Evolutionary conservation across 2,329 filamentous ascomycete species (phyloP).

Genomic region (Cercospora citrullina): DNA sequence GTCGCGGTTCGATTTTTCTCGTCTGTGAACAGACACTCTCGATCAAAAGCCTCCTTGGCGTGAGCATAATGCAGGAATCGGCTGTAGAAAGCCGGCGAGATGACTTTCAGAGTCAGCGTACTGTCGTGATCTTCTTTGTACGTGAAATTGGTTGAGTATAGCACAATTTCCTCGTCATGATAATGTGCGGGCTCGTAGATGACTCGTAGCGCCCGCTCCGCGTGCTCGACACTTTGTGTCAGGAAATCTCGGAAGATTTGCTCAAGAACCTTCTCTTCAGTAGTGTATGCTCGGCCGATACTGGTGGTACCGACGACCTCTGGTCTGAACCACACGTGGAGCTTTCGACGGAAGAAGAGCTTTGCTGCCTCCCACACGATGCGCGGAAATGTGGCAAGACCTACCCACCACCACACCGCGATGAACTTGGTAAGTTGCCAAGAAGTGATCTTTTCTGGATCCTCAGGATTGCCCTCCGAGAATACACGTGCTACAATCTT

Average conservation of each 20-base stretch:
- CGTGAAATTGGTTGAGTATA: constrained; percentile 40
- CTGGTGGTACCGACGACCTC: constrained; percentile 58
- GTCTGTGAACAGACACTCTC: constrained; percentile 54
- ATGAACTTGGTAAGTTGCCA: constrained; percentile 34
- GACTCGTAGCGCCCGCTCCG: constrained; percentile 50
- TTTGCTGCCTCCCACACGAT: constrained; percentile 62
- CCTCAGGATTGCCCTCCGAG: constrained; percentile 53
- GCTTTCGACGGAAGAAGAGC: constrained; percentile 57
- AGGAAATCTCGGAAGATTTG: constrained; percentile 45
- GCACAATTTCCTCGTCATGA: constrained; percentile 32
- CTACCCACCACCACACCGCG: constrained; percentile 64
- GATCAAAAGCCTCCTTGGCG: constrained; percentile 62
- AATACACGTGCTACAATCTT: constrained; percentile 64
- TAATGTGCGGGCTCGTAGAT: constrained; percentile 55
- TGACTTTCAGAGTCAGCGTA: constrained; percentile 57
- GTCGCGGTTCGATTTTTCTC: constrained; percentile 60
- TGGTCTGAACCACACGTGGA: constrained; percentile 66
- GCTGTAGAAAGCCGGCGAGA: constrained; percentile 67
- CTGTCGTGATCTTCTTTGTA: constrained; percentile 41
- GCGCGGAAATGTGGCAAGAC: constrained; percentile 64
- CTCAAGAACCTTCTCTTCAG: constrained; percentile 50
- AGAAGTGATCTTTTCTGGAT: constrained; percentile 51
- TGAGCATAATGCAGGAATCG: constrained; percentile 64
- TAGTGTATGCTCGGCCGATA: constrained; percentile 55
- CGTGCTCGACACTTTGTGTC: constrained; percentile 51